Evolutionary conservation across 805 yeast genomes (phyloP).

Genomic region (Starmerella tilneyi): DNA sequence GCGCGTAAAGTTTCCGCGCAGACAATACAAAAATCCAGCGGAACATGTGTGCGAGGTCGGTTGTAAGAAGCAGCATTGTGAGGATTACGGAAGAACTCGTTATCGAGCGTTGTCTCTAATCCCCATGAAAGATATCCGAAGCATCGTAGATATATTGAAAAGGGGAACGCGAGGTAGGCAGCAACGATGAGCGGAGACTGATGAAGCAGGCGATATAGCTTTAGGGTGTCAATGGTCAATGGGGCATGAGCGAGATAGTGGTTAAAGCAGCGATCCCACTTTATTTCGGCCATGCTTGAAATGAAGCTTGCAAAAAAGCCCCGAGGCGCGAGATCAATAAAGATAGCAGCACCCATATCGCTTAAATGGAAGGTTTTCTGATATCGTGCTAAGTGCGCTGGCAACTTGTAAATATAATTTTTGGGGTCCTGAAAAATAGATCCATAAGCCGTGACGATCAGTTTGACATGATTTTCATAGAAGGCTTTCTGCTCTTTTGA

Average conservation of each 20-base stretch:
- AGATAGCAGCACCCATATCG: constrained; percentile 16
- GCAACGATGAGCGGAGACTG: background rate
- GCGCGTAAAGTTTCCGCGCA: constrained; percentile 1
- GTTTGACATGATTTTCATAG: constrained; percentile 1
- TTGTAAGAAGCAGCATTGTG: background rate
- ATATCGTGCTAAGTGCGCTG: background rate
- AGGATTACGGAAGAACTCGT: constrained; percentile 1
- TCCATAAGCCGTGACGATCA: background rate
- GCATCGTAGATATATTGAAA: background rate
- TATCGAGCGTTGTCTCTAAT: background rate
- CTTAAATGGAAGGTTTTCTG: constrained; percentile 7
- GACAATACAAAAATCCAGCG: background rate
- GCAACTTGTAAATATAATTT: background rate
- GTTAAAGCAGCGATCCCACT: constrained; percentile 4
- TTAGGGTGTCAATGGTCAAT: background rate
- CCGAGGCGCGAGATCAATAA: constrained; percentile 13
- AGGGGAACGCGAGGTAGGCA: background rate
- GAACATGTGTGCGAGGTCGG: background rate
- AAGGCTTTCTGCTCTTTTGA: background rate
- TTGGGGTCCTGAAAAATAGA: background rate
- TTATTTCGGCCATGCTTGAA: background rate
- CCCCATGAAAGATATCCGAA: background rate
- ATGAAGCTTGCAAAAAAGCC: background rate
- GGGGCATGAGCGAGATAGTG: background rate
- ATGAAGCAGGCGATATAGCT: background rate